Evolutionary conservation across 352 stramenopile species (phyloP), one percentile per base, ranked within the genome.

Genomic region (Halophytophthora polymorphica): DNA sequence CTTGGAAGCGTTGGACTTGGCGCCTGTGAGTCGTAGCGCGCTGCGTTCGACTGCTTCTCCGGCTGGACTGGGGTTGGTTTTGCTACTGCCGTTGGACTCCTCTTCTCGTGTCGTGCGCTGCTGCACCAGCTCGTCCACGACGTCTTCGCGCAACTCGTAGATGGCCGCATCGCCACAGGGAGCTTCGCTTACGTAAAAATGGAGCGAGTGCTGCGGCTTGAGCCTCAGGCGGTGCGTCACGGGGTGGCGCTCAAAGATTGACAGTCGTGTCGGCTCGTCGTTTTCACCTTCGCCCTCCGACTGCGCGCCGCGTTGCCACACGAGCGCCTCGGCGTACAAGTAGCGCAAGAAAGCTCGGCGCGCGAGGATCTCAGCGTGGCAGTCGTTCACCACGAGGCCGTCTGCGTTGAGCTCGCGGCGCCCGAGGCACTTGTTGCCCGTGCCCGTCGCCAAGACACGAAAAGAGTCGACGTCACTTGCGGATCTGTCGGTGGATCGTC

Each of bases 141-240:
- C 80, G 7, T 86, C 73, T 36, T 80, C 63, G 2, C 76, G 76
- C n/a, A 95, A 53, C 31, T 79, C 49, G 64, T 98, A 98, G 53
- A 98, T 97, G n/a, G 90, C 82, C 6, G 86, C 86, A 67, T 98
- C 92, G 35, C 92, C 94, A 66, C 94, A 98, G 6, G 94, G 94
- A 12, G 89, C 82, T 70, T 97, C 91, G 45, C 77, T 97, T 45
- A 97, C 86, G 56, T 90, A 98, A 11, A 98, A 67, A 69, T 97
- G 87, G 31, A 98, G 69, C 31, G 73, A 66, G 52, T 90, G 68
- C 35, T 79, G 56, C 1, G 50, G 37, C 42, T 77, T 81, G n/a
- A 96, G 61, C 17, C 46, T 34, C 23, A 89, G 64, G 45, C 75
- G 76, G 13, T 33, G 31, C 1, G 58, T 79, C 28, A 50, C 58